Base-by-base conservation (phyloP, 768 basidiomycete species). In the Podaxis sp. region DNA sequence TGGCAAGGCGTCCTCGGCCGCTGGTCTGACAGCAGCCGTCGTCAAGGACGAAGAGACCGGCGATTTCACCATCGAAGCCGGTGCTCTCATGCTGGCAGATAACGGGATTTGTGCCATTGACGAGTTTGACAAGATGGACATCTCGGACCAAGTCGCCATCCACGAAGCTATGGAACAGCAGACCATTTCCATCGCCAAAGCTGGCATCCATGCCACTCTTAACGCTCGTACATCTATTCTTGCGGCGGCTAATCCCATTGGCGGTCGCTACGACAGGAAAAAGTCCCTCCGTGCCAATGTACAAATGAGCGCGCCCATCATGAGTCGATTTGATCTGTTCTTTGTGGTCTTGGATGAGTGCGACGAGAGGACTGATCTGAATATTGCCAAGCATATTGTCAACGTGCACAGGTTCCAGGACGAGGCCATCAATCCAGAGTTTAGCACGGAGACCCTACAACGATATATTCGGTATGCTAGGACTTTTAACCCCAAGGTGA, bases 161-260 rank as follows among this genome's bases (percentile, higher is more conserved):
- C 97, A 99, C 80, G 96, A 98, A 81, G 96, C 96, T 6, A 98
- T 98, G 96, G 96, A 98, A 87, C 96, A 98, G 76, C 95, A 98
- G 76, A 98, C 96, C 1, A 98, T 98, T 67, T 97, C 95, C 28
- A 98, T 98, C 64, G 97, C 97, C 44, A 99, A 99, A 72, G 97
- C 97, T 1, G 97, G 97, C 59, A 99, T 99, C 65, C 96, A 98
- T 68, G 96, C 97, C 0, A 99, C 97, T 0, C 82, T 99, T 57
- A 99, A 99, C 67, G 97, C 97, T 0, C 87, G 97, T 10, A 98
- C 97, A 0, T 95, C 93, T 3, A 98, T 99, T 64, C 85, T 99
- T 25, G 97, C 97, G 1, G 97, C 97, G 27, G 96, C 97, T 4
- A 99, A 99, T 74, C 97, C 97, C 5, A 80, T 98, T n/a, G 91